These are phyloP conservation scores for Patellifolia procumbens DNA, from an alignment of 179 eudicot genomes.

Conservation along the genomic window DNA sequence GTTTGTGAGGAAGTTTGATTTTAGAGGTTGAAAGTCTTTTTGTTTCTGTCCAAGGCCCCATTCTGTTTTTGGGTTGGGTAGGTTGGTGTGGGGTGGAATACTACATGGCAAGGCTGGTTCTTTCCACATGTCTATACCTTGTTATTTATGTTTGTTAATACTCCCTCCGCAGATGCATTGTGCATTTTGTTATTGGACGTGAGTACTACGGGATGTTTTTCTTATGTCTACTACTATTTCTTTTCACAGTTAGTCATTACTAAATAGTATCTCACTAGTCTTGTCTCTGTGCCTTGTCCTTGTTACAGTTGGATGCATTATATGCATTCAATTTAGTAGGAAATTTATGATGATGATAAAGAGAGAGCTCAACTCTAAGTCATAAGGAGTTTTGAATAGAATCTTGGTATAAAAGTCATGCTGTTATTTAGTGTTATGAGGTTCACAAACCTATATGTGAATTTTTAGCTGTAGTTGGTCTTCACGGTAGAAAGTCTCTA, in stretches of 20 bases:
- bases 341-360: neutral
- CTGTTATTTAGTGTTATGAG: neutral
- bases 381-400: neutral
- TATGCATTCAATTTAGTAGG: neutral
- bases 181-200: neutral
- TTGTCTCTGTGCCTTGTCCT: neutral
- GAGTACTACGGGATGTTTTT: too few relatives aligned
- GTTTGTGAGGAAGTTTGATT: constrained; percentile 4
- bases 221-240: too few relatives aligned
- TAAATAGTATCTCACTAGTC: neutral
- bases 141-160: neutral
- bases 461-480: neutral
- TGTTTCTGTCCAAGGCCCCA: neutral
- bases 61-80: neutral
- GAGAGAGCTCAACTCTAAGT: constrained; percentile 3
- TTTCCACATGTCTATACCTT: neutral
- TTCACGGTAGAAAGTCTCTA: neutral
- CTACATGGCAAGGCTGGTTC: neutral
- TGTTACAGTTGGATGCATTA: neutral
- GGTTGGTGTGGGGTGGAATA: neutral
- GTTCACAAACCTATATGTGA: neutral
- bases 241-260: too few relatives aligned
- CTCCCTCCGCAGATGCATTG: neutral
- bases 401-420: neutral
- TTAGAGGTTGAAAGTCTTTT: constrained; percentile 1